Conservation (phyloP, 2,329 filamentous ascomycete species). For the Hypoxylon rubiginosum region DNA sequence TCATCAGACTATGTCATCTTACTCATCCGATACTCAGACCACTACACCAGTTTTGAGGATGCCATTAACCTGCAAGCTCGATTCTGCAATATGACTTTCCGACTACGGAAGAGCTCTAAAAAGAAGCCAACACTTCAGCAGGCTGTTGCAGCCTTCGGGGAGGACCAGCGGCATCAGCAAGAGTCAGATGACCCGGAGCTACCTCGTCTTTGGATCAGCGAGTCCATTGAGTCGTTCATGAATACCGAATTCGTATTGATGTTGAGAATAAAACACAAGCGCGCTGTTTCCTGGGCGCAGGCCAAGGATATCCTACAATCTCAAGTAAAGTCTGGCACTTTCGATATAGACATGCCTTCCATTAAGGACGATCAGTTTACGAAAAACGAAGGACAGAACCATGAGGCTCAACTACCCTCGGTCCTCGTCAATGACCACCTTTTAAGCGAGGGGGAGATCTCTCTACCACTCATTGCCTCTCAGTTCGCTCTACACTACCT, state of each 20-base stretch:
- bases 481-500: conserved; percentile 84
- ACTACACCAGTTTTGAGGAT: conserved; percentile 72
- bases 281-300: conserved; percentile 73
- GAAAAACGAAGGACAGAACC: neutral
- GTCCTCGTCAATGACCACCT: conserved; percentile 52
- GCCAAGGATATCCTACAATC: conserved; percentile 64
- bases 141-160: conserved; percentile 65
- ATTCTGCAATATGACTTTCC: conserved; percentile 63
- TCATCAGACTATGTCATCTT: conserved; percentile 78
- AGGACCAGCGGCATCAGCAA: conserved; percentile 8
- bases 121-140: conserved; percentile 77
- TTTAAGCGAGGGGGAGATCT: conserved; percentile 54
- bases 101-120: conserved; percentile 76
- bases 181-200: conserved; percentile 53
- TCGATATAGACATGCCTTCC: neutral
- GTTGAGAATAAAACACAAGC: conserved; percentile 68
- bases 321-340: conserved; percentile 2
- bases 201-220: conserved; percentile 76
- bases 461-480: conserved; percentile 71
- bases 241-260: conserved; percentile 74
- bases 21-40: conserved; percentile 73
- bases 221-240: conserved; percentile 77
- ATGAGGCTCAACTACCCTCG: conserved; percentile 42
- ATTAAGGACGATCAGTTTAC: conserved; percentile 20
- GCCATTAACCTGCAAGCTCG: conserved; percentile 59